These are phyloP conservation scores for Ophiostoma triangulosporum DNA, from an alignment of 2,329 filamentous ascomycete species.

Conservation along the genomic window DNA sequence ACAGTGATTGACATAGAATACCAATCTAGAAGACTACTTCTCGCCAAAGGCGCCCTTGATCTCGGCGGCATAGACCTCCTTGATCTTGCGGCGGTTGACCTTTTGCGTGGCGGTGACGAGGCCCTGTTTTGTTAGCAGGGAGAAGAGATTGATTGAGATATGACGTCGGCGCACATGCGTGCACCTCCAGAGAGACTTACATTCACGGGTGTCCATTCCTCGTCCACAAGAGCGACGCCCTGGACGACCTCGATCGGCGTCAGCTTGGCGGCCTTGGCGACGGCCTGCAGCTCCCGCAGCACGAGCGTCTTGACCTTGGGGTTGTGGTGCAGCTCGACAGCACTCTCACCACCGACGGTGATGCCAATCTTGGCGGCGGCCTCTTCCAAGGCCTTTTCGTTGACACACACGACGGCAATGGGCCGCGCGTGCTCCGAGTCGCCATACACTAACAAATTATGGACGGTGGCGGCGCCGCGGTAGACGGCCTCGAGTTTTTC, in stretches of 20 bases:
- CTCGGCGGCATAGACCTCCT: conserved; percentile 36
- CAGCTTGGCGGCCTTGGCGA: conserved; percentile 53
- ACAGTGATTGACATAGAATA: too few relatives aligned
- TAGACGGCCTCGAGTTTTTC: conserved; percentile 93
- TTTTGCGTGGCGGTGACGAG: conserved; percentile 50
- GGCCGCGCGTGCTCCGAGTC: conserved; percentile 62
- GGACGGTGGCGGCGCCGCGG: conserved; percentile 62
- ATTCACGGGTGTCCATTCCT: conserved; percentile 77
- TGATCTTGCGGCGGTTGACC: conserved; percentile 40
- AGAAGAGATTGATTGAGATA: neutral
- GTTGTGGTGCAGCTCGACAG: conserved; percentile 45
- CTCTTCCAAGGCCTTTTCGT: conserved; percentile 48
- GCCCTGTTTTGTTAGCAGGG: conserved; percentile 25
- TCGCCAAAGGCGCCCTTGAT: conserved; percentile 29
- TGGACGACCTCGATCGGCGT: conserved; percentile 59
- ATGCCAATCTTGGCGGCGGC: conserved; percentile 50
- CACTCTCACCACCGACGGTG: conserved; percentile 13
- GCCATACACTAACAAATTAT: conserved; percentile 80
- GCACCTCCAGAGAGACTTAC: conserved; percentile 50
- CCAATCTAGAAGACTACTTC: too few relatives aligned
- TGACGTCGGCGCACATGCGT: neutral
- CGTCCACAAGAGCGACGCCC: conserved; percentile 65
- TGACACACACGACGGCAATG: conserved; percentile 64
- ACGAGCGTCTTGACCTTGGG: conserved; percentile 48
- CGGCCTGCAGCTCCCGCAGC: conserved; percentile 53